Evolutionary conservation across 1,284 basidiomycete genomes (phyloP).

Genomic region (Anthracocystis walkeri): DNA sequence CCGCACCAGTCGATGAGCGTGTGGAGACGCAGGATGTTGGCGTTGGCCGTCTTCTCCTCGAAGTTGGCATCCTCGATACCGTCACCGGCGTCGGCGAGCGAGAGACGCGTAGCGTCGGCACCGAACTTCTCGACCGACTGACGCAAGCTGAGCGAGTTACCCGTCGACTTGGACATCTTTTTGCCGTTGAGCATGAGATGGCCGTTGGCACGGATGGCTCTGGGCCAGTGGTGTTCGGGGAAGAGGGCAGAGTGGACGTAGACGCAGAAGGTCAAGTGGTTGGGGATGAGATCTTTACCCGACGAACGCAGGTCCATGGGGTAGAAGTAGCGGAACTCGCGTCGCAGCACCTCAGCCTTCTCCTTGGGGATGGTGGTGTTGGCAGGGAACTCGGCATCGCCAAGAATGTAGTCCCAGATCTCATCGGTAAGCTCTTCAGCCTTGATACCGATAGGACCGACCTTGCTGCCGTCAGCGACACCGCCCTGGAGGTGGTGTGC

Average conservation of each 20-base stretch:
- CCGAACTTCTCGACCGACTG: slow-evolving; percentile 77
- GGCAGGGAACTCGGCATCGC: slow-evolving; percentile 80
- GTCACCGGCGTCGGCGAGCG: slow-evolving; percentile 95
- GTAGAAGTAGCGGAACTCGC: slow-evolving; percentile 97
- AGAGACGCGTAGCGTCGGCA: slow-evolving; percentile 90
- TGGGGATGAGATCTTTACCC: slow-evolving; percentile 97
- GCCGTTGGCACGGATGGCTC: slow-evolving; percentile 92
- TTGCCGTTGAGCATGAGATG: slow-evolving; percentile 98
- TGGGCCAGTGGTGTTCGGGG: slow-evolving; percentile 92
- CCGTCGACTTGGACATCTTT: slow-evolving; percentile 99
- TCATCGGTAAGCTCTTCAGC: slow-evolving; percentile 96
- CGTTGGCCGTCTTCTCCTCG: slow-evolving; percentile 98
- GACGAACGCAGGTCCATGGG: slow-evolving; percentile 98
- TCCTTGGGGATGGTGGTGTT: slow-evolving; percentile 77
- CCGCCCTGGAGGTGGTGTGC: slow-evolving; percentile 74
- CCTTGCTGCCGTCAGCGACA: slow-evolving; percentile 80
- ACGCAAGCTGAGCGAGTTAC: slow-evolving; percentile 71
- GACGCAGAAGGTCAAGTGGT: slow-evolving; percentile 93
- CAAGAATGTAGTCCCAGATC: slow-evolving; percentile 94
- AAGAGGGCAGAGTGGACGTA: slow-evolving; percentile 96
- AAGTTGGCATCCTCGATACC: slow-evolving; percentile 98
- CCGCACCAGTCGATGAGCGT: slow-evolving; percentile 93
- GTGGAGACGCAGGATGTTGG: slow-evolving; percentile 92
- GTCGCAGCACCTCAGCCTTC: slow-evolving; percentile 85
- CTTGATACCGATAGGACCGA: slow-evolving; percentile 86